Evolutionary conservation across 2,329 filamentous ascomycete species (phyloP).

Genomic region (Byssoonygena ceratinophila): DNA sequence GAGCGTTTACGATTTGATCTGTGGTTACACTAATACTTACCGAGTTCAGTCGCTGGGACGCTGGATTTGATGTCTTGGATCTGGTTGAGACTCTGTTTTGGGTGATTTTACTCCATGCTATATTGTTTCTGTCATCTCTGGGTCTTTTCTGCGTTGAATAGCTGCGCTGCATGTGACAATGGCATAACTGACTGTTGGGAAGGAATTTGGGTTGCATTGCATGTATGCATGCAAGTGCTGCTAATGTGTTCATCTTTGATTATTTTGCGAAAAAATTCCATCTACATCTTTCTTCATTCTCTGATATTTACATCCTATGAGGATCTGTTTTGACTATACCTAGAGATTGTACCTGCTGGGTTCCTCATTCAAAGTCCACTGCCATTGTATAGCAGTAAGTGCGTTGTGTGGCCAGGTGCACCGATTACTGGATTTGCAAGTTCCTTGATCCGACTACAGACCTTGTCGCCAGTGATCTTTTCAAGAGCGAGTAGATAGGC

Average conservation of each 20-base stretch:
- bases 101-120: not conserved
- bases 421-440: slow-evolving; percentile 36
- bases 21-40: not conserved
- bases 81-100: not conserved
- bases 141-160: not conserved
- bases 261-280: not conserved
- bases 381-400: slow-evolving; percentile 25
- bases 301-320: not conserved
- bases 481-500: slow-evolving; percentile 45
- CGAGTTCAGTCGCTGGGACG: not conserved
- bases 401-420: slow-evolving; percentile 19
- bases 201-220: not conserved
- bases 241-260: not conserved
- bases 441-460: slow-evolving; percentile 43
- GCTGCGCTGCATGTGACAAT: not conserved
- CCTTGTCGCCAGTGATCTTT: slow-evolving; percentile 36
- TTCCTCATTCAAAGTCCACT: slow-evolving; percentile 7
- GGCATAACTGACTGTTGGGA: not conserved
- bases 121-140: not conserved
- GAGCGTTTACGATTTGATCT: not conserved
- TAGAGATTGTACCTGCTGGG: too few relatives aligned
- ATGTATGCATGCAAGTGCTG: not conserved
- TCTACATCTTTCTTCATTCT: not conserved
- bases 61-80: not conserved
- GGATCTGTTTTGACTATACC: too few relatives aligned